These are phyloP conservation scores for Chaetomium olivaceum DNA, from an alignment of 2,329 filamentous ascomycete species.

Conservation along the genomic window DNA sequence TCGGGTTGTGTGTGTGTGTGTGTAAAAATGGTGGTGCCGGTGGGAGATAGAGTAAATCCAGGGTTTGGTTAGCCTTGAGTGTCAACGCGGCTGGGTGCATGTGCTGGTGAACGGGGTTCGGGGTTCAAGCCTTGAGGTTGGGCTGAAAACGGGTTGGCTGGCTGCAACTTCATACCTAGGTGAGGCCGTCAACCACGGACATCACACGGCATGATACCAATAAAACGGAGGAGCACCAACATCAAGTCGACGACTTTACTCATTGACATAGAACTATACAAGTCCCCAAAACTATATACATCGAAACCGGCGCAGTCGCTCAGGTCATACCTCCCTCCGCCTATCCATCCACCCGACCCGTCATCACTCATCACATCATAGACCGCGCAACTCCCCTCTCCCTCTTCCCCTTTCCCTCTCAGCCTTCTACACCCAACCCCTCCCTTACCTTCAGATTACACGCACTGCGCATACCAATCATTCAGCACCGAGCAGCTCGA, in stretches of 20 bases:
- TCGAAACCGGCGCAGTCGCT: neutral
- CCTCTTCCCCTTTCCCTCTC: no score
- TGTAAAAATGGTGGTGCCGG: neutral
- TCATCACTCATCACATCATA: slow-evolving; percentile 8
- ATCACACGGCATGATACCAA: neutral
- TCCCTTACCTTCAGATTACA: slow-evolving; percentile 19
- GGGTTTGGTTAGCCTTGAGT: neutral
- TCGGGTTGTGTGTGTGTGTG: neutral
- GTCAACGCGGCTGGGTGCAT: neutral
- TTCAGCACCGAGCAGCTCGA: slow-evolving; percentile 29
- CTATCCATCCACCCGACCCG: neutral
- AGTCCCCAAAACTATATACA: slow-evolving; percentile 9
- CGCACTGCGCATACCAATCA: slow-evolving; percentile 30
- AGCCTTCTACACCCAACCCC: neutral
- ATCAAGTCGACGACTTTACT: neutral
- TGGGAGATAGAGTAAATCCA: neutral
- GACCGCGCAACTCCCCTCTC: neutral
- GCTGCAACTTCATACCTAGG: no score
- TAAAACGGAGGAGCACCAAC: neutral
- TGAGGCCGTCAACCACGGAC: neutral
- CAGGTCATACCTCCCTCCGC: neutral
- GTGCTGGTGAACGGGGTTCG: neutral
- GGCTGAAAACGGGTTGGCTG: neutral
- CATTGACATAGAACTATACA: neutral
- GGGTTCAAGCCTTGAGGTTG: neutral